Base-by-base conservation (phyloP, 805 yeast genomes). In the Naumovozyma castellii region DNA sequence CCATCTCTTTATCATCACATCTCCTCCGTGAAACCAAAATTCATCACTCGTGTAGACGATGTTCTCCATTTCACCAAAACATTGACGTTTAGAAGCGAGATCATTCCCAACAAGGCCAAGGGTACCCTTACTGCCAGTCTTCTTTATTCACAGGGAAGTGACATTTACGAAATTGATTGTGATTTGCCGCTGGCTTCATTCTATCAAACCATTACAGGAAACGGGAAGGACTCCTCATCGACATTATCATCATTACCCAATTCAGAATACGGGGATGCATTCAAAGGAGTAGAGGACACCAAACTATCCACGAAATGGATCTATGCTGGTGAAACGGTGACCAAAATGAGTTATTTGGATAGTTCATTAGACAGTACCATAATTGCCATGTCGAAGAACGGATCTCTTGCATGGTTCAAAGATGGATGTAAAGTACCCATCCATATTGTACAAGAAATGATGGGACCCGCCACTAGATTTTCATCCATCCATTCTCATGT, bases 221-320 rank as follows among this genome's bases (percentile, higher is more conserved):
- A n/a, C 15, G 5, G 32, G 13, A 13, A 29, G 14, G 32, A 29
- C 13, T 6, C 14, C 5, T 29, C 32, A 12, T 22, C 27, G n/a
- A n/a, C n/a, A 22, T 22, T 22, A 22, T 29, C 5, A 3, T 14
- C 32, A 12, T 9, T 29, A 13, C 32, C 32, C 13, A 29, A n/a
- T 31, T 87, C 86, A 3, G 88, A 80, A 51, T 67, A 68, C 37
- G 94, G 81, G 32, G 90, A 80, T 43, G 86, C 80, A 2, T 70
- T 81, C 32, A 78, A 73, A 18, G 85, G 77, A 41, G 42, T 48
- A 10, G 55, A 53, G 33, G 39, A 43, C 8, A 42, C 39, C 10
- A 44, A 48, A n/a, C 40, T 51, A 22, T 34, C 43, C 9, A 45
- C 51, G 12, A 53, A 51, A 37, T 59, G 62, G 62, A 44, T 48